phyloP scores from a whole-genome alignment of 805 yeast species.

The Wilhelminamyces savonicus region DNA sequence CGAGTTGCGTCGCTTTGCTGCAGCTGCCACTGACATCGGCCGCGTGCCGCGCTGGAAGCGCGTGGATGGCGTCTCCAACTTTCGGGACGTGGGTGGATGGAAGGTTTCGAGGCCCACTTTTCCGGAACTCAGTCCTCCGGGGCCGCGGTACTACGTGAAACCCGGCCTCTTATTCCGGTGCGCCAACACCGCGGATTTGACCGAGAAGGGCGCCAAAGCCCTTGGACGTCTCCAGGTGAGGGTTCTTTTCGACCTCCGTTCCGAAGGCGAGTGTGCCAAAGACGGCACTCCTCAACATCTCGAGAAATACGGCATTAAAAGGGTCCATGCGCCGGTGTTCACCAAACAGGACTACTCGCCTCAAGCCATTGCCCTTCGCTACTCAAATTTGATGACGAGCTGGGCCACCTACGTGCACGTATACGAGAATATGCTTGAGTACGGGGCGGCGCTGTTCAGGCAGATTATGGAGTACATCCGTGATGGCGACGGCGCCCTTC shows the following conservation, averaged over 20 bases:
- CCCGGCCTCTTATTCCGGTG: constrained; percentile 55
- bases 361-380: constrained; percentile 50
- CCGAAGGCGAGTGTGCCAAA: constrained; percentile 46
- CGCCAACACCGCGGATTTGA: constrained; percentile 52
- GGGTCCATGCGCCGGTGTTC: constrained; percentile 56
- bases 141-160: constrained; percentile 34
- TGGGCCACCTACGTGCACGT: constrained; percentile 60
- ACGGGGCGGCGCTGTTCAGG: constrained; percentile 44
- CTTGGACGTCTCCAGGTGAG: constrained; percentile 42
- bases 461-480: constrained; percentile 49
- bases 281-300: constrained; percentile 36
- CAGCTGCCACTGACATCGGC: constrained; percentile 27
- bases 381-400: constrained; percentile 48
- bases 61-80: constrained; percentile 64
- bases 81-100: constrained; percentile 82
- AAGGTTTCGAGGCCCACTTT: constrained; percentile 27
- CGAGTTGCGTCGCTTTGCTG: constrained; percentile 50
- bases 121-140: constrained; percentile 1
- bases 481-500: constrained; percentile 42
- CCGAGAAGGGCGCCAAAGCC: constrained; percentile 41
- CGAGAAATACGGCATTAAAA: constrained; percentile 36
- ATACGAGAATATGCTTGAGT: constrained; percentile 50
- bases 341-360: constrained; percentile 54
- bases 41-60: constrained; percentile 50
- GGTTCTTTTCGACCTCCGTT: constrained; percentile 63